These are phyloP conservation scores for Diaporthe citriasiana DNA, from an alignment of 2,329 filamentous ascomycete genomes.

Conservation along the genomic window DNA sequence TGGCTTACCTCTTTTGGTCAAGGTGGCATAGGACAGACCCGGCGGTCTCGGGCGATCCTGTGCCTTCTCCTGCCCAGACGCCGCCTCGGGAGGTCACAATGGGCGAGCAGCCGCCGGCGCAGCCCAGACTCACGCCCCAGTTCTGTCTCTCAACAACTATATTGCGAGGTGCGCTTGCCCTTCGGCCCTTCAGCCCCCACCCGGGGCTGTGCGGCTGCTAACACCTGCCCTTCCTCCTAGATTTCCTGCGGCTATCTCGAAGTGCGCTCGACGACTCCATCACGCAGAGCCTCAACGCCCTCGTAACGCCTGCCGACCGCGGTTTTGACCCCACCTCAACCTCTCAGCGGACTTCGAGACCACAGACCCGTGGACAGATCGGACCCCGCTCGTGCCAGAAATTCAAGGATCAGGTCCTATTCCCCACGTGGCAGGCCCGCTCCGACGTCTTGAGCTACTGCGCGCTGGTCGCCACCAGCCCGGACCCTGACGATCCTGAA, in stretches of 20 bases:
- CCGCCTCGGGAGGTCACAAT: slow-evolving; percentile 54
- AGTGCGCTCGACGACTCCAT: slow-evolving; percentile 93
- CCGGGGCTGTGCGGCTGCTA: not conserved
- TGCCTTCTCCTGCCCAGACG: slow-evolving; percentile 29
- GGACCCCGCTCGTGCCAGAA: slow-evolving; percentile 72
- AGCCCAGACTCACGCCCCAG: slow-evolving; percentile 75
- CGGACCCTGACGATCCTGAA: slow-evolving; percentile 90
- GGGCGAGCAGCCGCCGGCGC: slow-evolving; percentile 59
- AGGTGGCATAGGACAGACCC: slow-evolving; percentile 54
- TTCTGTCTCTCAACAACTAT: slow-evolving; percentile 82
- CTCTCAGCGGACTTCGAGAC: slow-evolving; percentile 68
- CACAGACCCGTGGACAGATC: slow-evolving; percentile 66
- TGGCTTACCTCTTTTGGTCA: slow-evolving; percentile 67
- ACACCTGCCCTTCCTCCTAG: slow-evolving; percentile 60
- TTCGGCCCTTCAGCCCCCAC: not conserved
- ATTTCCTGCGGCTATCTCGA: slow-evolving; percentile 91
- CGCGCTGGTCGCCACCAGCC: slow-evolving; percentile 85
- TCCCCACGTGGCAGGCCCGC: slow-evolving; percentile 88
- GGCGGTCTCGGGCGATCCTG: slow-evolving; percentile 52
- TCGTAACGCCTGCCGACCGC: slow-evolving; percentile 79
- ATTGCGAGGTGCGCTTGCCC: slow-evolving; percentile 70
- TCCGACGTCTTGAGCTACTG: slow-evolving; percentile 92
- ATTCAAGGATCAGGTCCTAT: slow-evolving; percentile 85
- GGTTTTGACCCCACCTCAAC: slow-evolving; percentile 88
- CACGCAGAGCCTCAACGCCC: slow-evolving; percentile 90